Evolutionary conservation across 768 basidiomycete species (phyloP), one percentile per base, ranked within the genome.

Genomic region (Amanita rubescens): DNA sequence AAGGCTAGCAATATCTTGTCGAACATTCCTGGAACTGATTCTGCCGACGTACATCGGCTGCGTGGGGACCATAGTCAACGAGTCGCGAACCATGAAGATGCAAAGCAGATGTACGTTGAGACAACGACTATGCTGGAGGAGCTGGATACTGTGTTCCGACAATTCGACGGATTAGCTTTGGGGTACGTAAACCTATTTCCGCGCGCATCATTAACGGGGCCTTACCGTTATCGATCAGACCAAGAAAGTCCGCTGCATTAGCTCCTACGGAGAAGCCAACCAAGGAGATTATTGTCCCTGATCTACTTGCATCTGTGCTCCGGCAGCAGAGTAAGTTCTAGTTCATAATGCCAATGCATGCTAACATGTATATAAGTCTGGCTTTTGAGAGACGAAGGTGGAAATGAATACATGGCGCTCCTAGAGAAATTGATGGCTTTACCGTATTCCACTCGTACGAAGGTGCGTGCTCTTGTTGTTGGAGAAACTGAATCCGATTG

Each of bases 311-410:
- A 2, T 67, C 75, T 2, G 72, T 90, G 37, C 68, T 90, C 46
- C 75, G 81, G 33, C 82, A 82, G 61, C 82, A 83, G 56, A 81
- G 90, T 91, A 57, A 62, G 85, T 69, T 7, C 8, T 4, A 30
- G 2, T 37, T 42, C 9, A 17, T 5, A 17, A 3, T 5, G 5
- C 38, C 37, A 15, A 24, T 50, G 22, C n/a, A 7, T 38, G 44
- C 50, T 58, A 27, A 59, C 27, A 11, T 10, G 10, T 37, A 19
- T 37, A 19, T 25, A 50, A 87, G 87, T 89, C 37, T 88, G 85
- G 81, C 65, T 85, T 10, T 64, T 83, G 12, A 80, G 85, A 15
- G 74, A 85, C 57, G 77, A 81, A 15, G 69, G 71, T 24, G 75
- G 73, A 32, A 76, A 76, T 20, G 73, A 74, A 14, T 80, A 82